Evolutionary conservation across 352 stramenopile species (phyloP).

Genomic region (Phytophthora meadii): DNA sequence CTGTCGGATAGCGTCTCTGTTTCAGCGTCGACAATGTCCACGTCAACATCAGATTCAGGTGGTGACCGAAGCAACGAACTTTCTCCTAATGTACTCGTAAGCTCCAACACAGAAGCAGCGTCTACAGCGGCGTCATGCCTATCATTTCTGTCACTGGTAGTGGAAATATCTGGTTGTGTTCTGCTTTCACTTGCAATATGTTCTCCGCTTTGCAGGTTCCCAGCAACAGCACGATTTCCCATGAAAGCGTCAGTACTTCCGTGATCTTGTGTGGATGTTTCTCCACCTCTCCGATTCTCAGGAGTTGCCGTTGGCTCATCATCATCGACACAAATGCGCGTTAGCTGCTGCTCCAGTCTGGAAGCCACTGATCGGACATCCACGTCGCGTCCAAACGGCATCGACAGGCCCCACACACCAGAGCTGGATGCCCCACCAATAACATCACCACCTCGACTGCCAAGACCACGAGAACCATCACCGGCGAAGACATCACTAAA

Average conservation of each 20-base stretch:
- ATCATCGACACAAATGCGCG: slow-evolving; percentile 46
- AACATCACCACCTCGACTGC: slow-evolving; percentile 35
- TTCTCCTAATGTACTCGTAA: slow-evolving; percentile 85
- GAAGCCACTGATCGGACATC: slow-evolving; percentile 78
- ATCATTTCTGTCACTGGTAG: slow-evolving; percentile 16
- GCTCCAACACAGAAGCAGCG: slow-evolving; percentile 80
- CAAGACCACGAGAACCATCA: slow-evolving; percentile 43
- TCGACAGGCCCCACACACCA: slow-evolving; percentile 45
- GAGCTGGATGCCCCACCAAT: slow-evolving; percentile 36
- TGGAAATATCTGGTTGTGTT: slow-evolving; percentile 5
- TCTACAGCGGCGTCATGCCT: slow-evolving; percentile 44
- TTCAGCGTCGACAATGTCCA: slow-evolving; percentile 53
- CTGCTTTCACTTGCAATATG: slow-evolving; percentile 43
- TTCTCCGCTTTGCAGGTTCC: slow-evolving; percentile 43
- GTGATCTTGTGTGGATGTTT: slow-evolving; percentile 14
- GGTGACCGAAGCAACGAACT: slow-evolving; percentile 83
- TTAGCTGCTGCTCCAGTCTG: slow-evolving; percentile 80
- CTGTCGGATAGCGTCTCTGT: slow-evolving; percentile 35
- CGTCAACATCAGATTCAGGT: slow-evolving; percentile 59
- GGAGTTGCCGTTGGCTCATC: slow-evolving; percentile 30
- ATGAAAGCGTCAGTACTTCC: slow-evolving; percentile 31
- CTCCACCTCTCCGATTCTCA: slow-evolving; percentile 12
- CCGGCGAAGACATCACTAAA: slow-evolving; percentile 50
- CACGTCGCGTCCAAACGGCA: slow-evolving; percentile 38
- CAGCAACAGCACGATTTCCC: slow-evolving; percentile 23